Evolutionary conservation across 352 stramenopile species (phyloP), one percentile per base, ranked within the genome.

Genomic region (Pythium brassicae): DNA sequence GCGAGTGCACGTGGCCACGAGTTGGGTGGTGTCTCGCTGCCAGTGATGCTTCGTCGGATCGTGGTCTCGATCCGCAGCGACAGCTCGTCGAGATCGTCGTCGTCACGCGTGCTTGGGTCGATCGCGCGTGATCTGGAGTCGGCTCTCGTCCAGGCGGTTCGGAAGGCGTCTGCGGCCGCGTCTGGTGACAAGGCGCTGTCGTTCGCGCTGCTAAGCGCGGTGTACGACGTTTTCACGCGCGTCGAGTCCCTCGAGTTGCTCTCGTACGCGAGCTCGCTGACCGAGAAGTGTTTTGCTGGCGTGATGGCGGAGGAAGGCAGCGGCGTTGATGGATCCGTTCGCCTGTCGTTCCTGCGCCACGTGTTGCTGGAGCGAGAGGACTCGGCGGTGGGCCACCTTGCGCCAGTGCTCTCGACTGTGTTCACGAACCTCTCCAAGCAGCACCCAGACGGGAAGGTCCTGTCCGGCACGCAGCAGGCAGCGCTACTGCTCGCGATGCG

Each of bases 401-500:
- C 47, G 35, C 25, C 34, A 0, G 46, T 54, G 34, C 27, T 56
- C 48, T 42, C 57, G 17, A 40, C 34, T n/a, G 50, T 69, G 12
- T 49, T 81, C 43, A 55, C 59, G 34, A 73, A 66, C 27, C 48
- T 86, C 5, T 55, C 43, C 9, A 67, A 54, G 22, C 52, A 44
- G 12, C 40, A 68, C 27, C 34, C 42, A 20, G 50, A 71, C 22
- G 71, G 69, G 9, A 47, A 20, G 17, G 44, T 82, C 25, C 55
- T 74, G 25, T 63, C 71, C 4, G 1, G 4, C n/a, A 43, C 44
- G 2, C 76, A 86, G 22, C 44, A 82, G 15, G 42, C 71, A 4
- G 66, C 63, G 17, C 29, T 82, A 6, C 55, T 86, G 25, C 43
- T 82, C n/a, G 22, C 77, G 40, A 61, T 68, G 52, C 70, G 63